These are phyloP conservation scores for Bolboschoenus planiculmis DNA, from an alignment of 176 grass and related monocot species.

Conservation along the genomic window DNA sequence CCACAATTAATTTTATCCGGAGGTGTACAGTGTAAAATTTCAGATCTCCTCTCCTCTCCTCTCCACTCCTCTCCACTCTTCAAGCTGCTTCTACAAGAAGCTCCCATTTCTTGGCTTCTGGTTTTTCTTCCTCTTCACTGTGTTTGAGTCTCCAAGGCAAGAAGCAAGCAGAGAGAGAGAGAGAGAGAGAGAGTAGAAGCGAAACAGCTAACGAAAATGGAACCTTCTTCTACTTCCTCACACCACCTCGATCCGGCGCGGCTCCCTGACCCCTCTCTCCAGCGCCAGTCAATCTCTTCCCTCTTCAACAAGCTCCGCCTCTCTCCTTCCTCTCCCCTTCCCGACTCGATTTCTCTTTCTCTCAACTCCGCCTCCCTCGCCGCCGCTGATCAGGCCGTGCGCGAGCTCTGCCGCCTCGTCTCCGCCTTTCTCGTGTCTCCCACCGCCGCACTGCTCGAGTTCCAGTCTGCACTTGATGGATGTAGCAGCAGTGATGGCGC, in stretches of 20 bases:
- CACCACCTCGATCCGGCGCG: constrained; percentile 1
- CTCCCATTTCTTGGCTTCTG: too few relatives aligned
- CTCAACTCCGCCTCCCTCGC: not conserved
- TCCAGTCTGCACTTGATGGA: constrained; percentile 23
- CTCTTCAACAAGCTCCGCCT: not conserved
- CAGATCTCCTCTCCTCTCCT: too few relatives aligned
- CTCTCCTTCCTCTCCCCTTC: not conserved
- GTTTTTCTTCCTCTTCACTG: too few relatives aligned
- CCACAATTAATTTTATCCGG: too few relatives aligned
- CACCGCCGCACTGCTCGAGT: not conserved
- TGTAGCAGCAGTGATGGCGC: not conserved
- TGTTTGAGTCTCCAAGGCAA: too few relatives aligned
- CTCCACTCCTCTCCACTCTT: too few relatives aligned
- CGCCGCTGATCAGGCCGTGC: constrained; percentile 11
- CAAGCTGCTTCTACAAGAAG: too few relatives aligned
- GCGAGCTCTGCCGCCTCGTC: constrained; percentile 19
- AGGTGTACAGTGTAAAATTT: too few relatives aligned
- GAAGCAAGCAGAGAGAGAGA: too few relatives aligned
- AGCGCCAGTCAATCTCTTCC: constrained; percentile 15
- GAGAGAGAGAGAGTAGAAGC: not conserved
- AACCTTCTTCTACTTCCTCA: constrained; percentile 10
- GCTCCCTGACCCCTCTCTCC: constrained; percentile 7
- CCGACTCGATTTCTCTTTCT: constrained; percentile 10
- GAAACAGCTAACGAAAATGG: not conserved
- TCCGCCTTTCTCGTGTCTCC: not conserved